These are phyloP conservation scores for Thermomyces lanuginosus DNA, from an alignment of 2,329 filamentous ascomycete species.

Conservation along the genomic window DNA sequence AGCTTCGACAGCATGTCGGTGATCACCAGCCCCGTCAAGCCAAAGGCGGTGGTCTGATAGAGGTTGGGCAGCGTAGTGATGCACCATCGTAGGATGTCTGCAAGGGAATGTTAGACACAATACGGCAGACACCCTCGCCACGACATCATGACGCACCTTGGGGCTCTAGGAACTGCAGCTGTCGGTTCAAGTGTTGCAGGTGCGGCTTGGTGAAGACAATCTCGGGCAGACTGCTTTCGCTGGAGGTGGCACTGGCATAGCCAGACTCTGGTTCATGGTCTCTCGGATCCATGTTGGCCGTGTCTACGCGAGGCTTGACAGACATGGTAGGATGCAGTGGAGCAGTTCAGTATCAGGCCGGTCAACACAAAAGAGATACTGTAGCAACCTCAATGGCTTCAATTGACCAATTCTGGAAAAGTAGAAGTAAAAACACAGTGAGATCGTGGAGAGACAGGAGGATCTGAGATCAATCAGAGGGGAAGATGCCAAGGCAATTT, in stretches of 20 bases:
- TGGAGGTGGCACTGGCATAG: slow-evolving; percentile 49
- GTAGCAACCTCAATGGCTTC: too few relatives aligned
- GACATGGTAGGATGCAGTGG: too few relatives aligned
- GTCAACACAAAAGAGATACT: too few relatives aligned
- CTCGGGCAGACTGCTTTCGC: slow-evolving; percentile 48
- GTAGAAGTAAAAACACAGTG: background rate
- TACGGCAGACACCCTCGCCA: slow-evolving; percentile 4
- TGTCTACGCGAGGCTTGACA: slow-evolving; percentile 9
- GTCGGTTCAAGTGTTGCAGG: slow-evolving; percentile 75
- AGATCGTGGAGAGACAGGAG: background rate
- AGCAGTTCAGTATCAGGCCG: too few relatives aligned
- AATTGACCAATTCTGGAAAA: too few relatives aligned
- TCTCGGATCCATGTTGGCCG: slow-evolving; percentile 19
- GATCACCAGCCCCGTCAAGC: slow-evolving; percentile 63
- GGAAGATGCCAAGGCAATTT: background rate
- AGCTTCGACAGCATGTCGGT: slow-evolving; percentile 50
- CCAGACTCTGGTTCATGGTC: slow-evolving; percentile 71
- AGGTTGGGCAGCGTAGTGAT: slow-evolving; percentile 78
- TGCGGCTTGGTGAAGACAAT: slow-evolving; percentile 78
- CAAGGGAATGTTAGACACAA: slow-evolving; percentile 4
- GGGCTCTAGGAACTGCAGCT: slow-evolving; percentile 74
- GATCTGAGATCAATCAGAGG: too few relatives aligned
- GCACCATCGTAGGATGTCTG: slow-evolving; percentile 81
- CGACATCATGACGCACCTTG: slow-evolving; percentile 35
- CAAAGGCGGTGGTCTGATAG: slow-evolving; percentile 74